Evolutionary conservation across 352 stramenopile genomes (phyloP).

Genomic region (Phytophthora litchii): DNA sequence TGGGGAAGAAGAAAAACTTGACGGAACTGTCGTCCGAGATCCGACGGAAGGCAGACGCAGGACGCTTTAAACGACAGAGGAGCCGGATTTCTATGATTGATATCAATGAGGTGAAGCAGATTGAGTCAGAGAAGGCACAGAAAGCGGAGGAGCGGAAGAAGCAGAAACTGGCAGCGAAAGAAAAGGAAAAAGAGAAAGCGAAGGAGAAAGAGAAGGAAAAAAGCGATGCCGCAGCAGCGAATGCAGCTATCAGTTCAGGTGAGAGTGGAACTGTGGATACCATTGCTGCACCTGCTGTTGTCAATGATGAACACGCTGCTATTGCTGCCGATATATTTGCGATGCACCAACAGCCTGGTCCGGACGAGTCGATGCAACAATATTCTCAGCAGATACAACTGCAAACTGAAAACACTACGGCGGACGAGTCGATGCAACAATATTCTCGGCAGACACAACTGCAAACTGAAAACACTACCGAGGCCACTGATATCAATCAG

Average conservation of each 20-base stretch:
- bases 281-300: conserved; percentile 6
- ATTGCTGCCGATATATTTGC: conserved; percentile 44
- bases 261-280: conserved; percentile 30
- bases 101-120: conserved; percentile 89
- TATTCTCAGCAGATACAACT: conserved; percentile 33
- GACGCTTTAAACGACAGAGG: conserved; percentile 82
- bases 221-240: conserved; percentile 10
- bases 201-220: conserved; percentile 47
- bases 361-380: conserved; percentile 25
- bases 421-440: conserved; percentile 25
- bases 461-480: conserved; percentile 13
- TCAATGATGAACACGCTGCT: conserved; percentile 42
- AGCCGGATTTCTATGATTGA: conserved; percentile 90
- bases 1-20: conserved; percentile 70
- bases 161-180: conserved; percentile 52
- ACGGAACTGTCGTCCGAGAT: conserved; percentile 82
- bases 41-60: conserved; percentile 80
- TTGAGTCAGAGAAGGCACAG: conserved; percentile 84
- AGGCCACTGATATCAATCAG: conserved; percentile 23
- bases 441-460: conserved; percentile 31
- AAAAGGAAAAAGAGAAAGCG: conserved; percentile 46
- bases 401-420: too few relatives aligned
- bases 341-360: conserved; percentile 42
- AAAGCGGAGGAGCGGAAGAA: conserved; percentile 86
- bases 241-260: conserved; percentile 1